Evolutionary conservation across 768 basidiomycete species (phyloP), one percentile per base, ranked within the genome.

Genomic region (Tricholomella constricta): DNA sequence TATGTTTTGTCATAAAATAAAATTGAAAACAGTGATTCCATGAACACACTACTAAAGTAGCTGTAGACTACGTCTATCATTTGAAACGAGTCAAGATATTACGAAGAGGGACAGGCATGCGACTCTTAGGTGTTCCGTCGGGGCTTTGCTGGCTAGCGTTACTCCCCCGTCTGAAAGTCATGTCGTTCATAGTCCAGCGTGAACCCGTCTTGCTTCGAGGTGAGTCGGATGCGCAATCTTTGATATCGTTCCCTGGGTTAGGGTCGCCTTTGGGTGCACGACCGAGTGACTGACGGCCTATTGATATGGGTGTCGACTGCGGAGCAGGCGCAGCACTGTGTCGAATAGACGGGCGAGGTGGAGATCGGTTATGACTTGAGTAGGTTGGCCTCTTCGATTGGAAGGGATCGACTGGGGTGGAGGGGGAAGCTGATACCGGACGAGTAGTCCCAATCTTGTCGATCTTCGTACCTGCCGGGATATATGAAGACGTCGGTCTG

Each of bases 1-100:
- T 29, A 29, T 29, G 6, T 29, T 29, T 29, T 29, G 6, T 29
- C 29, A 29, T 29, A n/a, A n/a, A n/a, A n/a, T n/a, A n/a, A n/a
- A n/a, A n/a, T n/a, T n/a, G n/a, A n/a, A n/a, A n/a, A n/a, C n/a
- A n/a, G n/a, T n/a, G n/a, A n/a, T n/a, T n/a, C n/a, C n/a, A n/a
- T n/a, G n/a, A n/a, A n/a, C n/a, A n/a, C n/a, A n/a, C n/a, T n/a
- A n/a, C n/a, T n/a, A n/a, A n/a, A n/a, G n/a, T n/a, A n/a, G n/a
- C n/a, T n/a, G n/a, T n/a, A n/a, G n/a, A n/a, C n/a, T n/a, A n/a
- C 8, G 22, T 10, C 31, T 40, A 40, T 66, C 56, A 78, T 58
- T 78, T 78, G 62, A 79, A 78, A 23, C 75, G 65, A 31, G 75
- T 77, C 42, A 80, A 65, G 42, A 80, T 77, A 60, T 72, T 78